A percentile compares a stretch with the other conserved stretches of the same genome.
These are phyloP conservation scores for Coniochaeta ligniaria DNA, from an alignment of 2,329 filamentous ascomycete genomes.

Conservation along the genomic window DNA sequence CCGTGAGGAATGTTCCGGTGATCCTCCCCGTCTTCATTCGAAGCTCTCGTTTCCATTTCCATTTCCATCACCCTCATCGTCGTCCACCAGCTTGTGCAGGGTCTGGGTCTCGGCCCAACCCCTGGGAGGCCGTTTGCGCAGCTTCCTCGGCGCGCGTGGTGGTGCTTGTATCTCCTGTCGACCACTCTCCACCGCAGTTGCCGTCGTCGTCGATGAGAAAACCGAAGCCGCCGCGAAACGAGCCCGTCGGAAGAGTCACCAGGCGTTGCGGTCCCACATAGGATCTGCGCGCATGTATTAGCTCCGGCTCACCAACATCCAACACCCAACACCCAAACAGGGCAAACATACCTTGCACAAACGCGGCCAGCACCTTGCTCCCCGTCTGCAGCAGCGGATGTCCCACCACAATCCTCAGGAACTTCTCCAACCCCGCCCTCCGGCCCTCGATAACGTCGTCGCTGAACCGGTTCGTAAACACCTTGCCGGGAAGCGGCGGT, in stretches of 20 bases:
- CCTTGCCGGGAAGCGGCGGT: slow-evolving; percentile 90
- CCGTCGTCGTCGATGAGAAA: slow-evolving; percentile 3
- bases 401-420: slow-evolving; percentile 94
- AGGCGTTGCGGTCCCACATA: slow-evolving; percentile 87
- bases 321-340: not conserved
- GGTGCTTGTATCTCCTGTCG: slow-evolving; percentile 8
- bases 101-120: slow-evolving; percentile 19
- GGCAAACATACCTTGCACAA: slow-evolving; percentile 72
- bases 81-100: slow-evolving; percentile 15
- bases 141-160: slow-evolving; percentile 28
- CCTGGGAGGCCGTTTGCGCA: slow-evolving; percentile 31
- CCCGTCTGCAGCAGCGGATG: slow-evolving; percentile 96
- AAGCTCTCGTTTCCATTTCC: not conserved
- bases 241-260: slow-evolving; percentile 48
- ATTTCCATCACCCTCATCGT: not conserved
- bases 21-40: not conserved
- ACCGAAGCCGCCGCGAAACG: slow-evolving; percentile 16
- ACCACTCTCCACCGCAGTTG: not conserved
- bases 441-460: slow-evolving; percentile 97
- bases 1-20: not conserved
- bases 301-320: not conserved
- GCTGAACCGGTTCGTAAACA: slow-evolving; percentile 96
- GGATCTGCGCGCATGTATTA: slow-evolving; percentile 47
- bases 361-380: slow-evolving; percentile 90
- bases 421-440: slow-evolving; percentile 85